These are phyloP conservation scores for Lignosus rhinocerotis DNA, from an alignment of 1,284 basidiomycete genomes.

Conservation along the genomic window DNA sequence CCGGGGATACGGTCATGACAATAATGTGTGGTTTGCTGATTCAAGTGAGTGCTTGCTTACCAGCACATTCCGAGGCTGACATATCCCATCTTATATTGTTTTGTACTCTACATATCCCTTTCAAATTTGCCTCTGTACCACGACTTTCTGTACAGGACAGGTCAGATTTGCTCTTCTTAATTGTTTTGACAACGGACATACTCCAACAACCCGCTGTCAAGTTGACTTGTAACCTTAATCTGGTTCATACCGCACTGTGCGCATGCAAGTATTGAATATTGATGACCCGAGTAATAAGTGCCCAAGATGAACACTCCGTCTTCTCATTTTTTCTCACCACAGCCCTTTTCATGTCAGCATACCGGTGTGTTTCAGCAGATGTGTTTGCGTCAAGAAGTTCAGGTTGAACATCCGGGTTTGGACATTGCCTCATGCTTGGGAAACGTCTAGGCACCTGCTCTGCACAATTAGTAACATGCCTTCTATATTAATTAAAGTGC, in stretches of 20 bases:
- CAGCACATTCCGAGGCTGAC: no score
- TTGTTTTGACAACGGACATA: background rate
- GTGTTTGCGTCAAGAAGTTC: background rate
- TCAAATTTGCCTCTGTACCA: no score
- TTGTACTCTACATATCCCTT: no score
- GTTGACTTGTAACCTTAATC: background rate
- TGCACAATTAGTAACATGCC: background rate
- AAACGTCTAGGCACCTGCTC: background rate
- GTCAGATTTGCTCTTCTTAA: background rate
- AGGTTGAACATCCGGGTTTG: background rate
- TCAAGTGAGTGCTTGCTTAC: no score
- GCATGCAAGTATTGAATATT: background rate
- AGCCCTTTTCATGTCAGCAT: background rate
- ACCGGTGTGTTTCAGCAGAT: background rate
- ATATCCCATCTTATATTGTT: no score
- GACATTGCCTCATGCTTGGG: background rate
- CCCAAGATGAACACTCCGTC: background rate
- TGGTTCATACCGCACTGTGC: background rate
- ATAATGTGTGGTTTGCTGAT: no score
- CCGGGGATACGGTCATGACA: no score
- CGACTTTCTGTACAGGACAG: background rate
- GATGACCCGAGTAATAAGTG: background rate
- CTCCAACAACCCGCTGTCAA: background rate
- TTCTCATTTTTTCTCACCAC: background rate
- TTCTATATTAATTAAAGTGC: background rate